These are phyloP conservation scores for Holtermanniella nyarrowii DNA, from an alignment of 768 basidiomycete species.

Conservation along the genomic window DNA sequence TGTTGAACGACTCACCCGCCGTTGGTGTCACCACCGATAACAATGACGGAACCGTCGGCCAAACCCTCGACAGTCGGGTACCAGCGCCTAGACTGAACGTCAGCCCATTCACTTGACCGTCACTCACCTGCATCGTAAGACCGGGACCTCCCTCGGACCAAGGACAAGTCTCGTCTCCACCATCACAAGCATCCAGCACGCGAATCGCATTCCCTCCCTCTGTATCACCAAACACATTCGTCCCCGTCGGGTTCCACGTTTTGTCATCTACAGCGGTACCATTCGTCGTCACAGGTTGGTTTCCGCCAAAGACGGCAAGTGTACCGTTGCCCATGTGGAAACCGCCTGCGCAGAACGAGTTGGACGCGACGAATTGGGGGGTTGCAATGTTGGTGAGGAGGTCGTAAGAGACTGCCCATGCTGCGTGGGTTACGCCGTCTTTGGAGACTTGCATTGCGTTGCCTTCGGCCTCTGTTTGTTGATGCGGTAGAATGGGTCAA, in stretches of 20 bases:
- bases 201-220: constrained; percentile 73
- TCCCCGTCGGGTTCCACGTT: constrained; percentile 12
- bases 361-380: constrained; percentile 64
- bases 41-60: constrained; percentile 62
- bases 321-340: constrained; percentile 61
- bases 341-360: constrained; percentile 71
- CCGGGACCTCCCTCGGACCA: constrained; percentile 28
- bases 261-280: constrained; percentile 28
- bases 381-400: constrained; percentile 51
- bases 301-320: constrained; percentile 69
- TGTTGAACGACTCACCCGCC: constrained; percentile 51
- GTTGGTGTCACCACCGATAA: constrained; percentile 50
- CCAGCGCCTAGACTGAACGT: constrained; percentile 51
- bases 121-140: constrained; percentile 34
- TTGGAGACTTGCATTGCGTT: constrained; percentile 31
- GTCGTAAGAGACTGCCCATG: constrained; percentile 49
- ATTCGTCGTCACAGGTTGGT: constrained; percentile 45
- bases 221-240: constrained; percentile 58
- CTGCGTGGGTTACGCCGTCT: constrained; percentile 44
- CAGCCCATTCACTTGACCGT: not conserved
- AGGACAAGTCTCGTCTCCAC: constrained; percentile 14
- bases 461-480: constrained; percentile 42
- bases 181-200: constrained; percentile 67
- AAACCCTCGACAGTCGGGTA: constrained; percentile 59
- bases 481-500: not conserved